Evolutionary conservation across 495 filamentous ascomycete species (phyloP), one percentile per base, ranked within the genome.

Genomic region (Aspergillus affinis): DNA sequence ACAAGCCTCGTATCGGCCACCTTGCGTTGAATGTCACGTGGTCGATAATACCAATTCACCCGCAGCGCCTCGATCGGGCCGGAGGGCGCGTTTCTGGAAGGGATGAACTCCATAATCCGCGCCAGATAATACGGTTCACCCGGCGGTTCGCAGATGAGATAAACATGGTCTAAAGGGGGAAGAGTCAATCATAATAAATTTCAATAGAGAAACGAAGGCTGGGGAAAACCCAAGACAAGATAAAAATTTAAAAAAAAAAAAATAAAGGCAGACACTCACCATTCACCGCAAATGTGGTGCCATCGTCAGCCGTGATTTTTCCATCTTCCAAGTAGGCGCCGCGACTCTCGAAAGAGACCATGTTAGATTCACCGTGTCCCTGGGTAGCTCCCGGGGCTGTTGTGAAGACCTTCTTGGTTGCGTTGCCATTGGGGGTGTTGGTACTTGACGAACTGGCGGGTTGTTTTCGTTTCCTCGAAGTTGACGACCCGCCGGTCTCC

Each of bases 31-130:
- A 99, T 95, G 71, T 99, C 94, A 75, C 92, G 90, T 53, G 95
- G 93, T 17, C 94, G 85, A 71, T 98, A 98, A 75, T 92, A 97
- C 94, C 94, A 99, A 75, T 99, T 99, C 65, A 98, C 88, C 59
- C 92, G 86, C 66, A 99, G 72, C 21, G 91, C 83, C 70, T 97
- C 93, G 58, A 99, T 87, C 17, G 90, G 86, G 54, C 86, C 82
- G 23, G 78, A 78, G 23, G 78, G 74, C 71, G 93, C 83, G 58
- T 92, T 90, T 60, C 90, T 86, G 59, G 82, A 80, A 60, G 95
- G 91, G 55, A 96, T 78, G 68, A 97, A 97, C 73, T 98, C 95
- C 93, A 99, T 98, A 69, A 99, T 92, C 58, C 94, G 89, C 50
- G 89, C 92, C 59, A 99, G 77, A 72, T 99, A 99, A 75, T 99